Evolutionary conservation across 2,329 filamentous ascomycete species (phyloP), one percentile per base, ranked within the genome.

Genomic region (Curvularia lunata): DNA sequence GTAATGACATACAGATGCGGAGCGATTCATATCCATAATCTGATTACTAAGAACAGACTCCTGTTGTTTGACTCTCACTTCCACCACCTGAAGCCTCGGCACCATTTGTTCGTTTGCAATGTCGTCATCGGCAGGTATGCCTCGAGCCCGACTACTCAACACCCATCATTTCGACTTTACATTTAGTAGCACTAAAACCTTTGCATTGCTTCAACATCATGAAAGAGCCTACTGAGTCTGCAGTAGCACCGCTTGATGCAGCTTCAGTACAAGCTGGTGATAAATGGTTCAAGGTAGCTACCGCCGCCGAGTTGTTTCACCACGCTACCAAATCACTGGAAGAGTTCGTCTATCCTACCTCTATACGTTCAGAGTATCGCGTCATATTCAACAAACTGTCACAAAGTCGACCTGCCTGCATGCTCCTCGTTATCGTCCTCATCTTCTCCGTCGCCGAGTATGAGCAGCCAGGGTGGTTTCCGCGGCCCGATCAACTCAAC

Each of bases 361-460:
- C 30, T 23, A 6, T 52, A n/a, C 53, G 57, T 18, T 38, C 37
- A 16, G 48, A 56, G 19, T 55, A 58, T n/a, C 12, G 27, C 25
- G 16, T 25, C 7, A 38, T 58, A 1, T n/a, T 49, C 12, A 9
- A 5, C 16, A 4, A 12, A 1, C 5, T 50, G 1, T 12, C 46
- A 13, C 21, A 25, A 1, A 19, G 21, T 6, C 18, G 12, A 16
- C 21, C 28, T 21, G 41, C 18, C 4, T 43, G 25, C 18, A 18
- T 8, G 32, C 1, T 37, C 21, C 23, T 21, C 41, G 16, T 23
- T 3, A 12, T 34, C 23, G 3, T 46, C 16, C 10, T 41, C 4
- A n/a, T 59, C 8, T 37, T 52, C 18, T 12, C 19, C 16, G 7
- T 52, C 5, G 53, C 53, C n/a, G 57, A 59, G 30, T 59, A 51